phyloP scores from a whole-genome alignment of 2,329 filamentous ascomycete species.

The Ceratocystis cacaofunesta region DNA sequence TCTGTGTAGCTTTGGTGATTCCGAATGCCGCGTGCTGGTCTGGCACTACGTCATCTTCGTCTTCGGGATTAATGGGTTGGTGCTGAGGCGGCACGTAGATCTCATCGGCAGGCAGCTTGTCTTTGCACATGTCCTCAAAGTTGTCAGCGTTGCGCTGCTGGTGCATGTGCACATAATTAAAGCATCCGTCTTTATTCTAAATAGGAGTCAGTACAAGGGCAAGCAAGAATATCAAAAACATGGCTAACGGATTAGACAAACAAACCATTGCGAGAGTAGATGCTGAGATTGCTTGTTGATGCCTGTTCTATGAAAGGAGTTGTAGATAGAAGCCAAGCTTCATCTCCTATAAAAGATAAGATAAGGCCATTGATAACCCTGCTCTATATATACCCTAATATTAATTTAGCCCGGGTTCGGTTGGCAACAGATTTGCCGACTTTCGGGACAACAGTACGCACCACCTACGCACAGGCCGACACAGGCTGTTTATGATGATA shows the following conservation, averaged over 20 bases:
- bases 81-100: slow-evolving; percentile 69
- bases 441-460: background rate
- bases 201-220: background rate
- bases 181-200: slow-evolving; percentile 58
- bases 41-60: slow-evolving; percentile 77
- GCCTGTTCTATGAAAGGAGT: background rate
- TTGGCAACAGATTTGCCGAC: background rate
- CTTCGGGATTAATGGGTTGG: slow-evolving; percentile 72
- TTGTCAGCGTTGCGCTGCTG: slow-evolving; percentile 58
- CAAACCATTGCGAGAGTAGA: background rate
- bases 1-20: slow-evolving; percentile 66
- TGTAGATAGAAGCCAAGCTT: background rate
- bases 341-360: background rate
- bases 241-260: background rate
- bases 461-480: no score
- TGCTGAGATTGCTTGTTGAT: background rate
- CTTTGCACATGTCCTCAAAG: slow-evolving; percentile 61
- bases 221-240: background rate
- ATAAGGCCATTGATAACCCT: background rate
- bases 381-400: background rate
- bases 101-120: slow-evolving; percentile 58
- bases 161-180: slow-evolving; percentile 65
- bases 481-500: background rate
- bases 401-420: background rate
- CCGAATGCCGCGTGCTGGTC: slow-evolving; percentile 81